Evolutionary conservation across 2,329 filamentous ascomycete genomes (phyloP).

Genomic region (Eurotiales sp.): DNA sequence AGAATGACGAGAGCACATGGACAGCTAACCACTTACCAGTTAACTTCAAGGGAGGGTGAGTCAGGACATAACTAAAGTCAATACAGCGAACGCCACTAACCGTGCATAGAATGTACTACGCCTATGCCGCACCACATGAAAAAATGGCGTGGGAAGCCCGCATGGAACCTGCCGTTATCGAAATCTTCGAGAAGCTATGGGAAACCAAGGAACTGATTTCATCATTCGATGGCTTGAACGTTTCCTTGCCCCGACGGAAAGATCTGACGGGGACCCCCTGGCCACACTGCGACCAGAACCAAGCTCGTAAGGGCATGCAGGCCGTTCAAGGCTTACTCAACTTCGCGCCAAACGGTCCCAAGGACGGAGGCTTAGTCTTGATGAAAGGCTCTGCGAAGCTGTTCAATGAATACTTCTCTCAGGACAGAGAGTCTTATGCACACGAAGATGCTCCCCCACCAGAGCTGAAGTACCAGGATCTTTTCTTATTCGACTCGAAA

Average conservation of each 20-base stretch:
- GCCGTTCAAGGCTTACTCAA: slow-evolving; percentile 44
- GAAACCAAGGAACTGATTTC: slow-evolving; percentile 17
- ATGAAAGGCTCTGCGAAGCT: slow-evolving; percentile 39
- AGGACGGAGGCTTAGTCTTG: slow-evolving; percentile 45
- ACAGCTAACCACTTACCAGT: slow-evolving; percentile 42
- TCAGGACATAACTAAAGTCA: too few relatives aligned
- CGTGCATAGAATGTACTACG: too few relatives aligned
- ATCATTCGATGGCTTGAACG: slow-evolving; percentile 19
- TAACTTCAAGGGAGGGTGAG: slow-evolving; percentile 37
- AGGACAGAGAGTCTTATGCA: slow-evolving; percentile 19
- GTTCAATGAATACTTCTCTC: slow-evolving; percentile 41
- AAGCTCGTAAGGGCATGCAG: slow-evolving; percentile 32
- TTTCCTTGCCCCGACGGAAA: slow-evolving; percentile 27
- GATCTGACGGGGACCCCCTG: slow-evolving; percentile 32
- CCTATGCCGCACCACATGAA: too few relatives aligned
- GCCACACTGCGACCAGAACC: slow-evolving; percentile 44
- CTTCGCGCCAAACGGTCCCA: slow-evolving; percentile 38
- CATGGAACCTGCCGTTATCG: slow-evolving; percentile 35
- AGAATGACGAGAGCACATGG: slow-evolving; percentile 39
- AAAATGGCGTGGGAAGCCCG: too few relatives aligned
- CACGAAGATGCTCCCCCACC: slow-evolving; percentile 19
- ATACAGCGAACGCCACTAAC: too few relatives aligned
- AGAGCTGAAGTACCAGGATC: slow-evolving; percentile 34
- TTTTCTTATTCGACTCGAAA: slow-evolving; percentile 41
- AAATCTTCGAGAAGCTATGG: slow-evolving; percentile 41